Evolutionary conservation across 768 basidiomycete species (phyloP), one percentile per base, ranked within the genome.

Genomic region (Pisolithus sp.): DNA sequence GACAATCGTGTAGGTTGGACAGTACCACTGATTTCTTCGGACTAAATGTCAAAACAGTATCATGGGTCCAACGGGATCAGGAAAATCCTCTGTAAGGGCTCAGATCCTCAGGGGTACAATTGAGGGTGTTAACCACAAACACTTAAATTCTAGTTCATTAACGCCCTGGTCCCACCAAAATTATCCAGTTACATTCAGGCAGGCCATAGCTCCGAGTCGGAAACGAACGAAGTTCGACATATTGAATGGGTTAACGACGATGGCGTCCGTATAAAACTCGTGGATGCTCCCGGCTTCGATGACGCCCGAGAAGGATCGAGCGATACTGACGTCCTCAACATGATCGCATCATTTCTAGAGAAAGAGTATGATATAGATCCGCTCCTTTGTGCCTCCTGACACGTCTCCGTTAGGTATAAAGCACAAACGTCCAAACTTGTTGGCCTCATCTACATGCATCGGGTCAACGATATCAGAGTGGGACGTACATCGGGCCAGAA

Each of bases 371-470:
- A 23, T 24, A 26, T 26, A 13, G n/a, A n/a, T n/a, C n/a, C n/a
- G n/a, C n/a, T n/a, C n/a, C n/a, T n/a, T n/a, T n/a, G n/a, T n/a
- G n/a, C n/a, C n/a, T n/a, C n/a, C n/a, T n/a, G n/a, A n/a, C n/a
- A n/a, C n/a, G n/a, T n/a, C 13, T 31, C 9, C 9, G 9, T 26
- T 28, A 44, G 43, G 43, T 44, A 44, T 8, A 5, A 13, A 23
- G 24, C 15, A 23, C 4, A 6, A 0, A 15, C 7, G 26, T 44
- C 21, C 2, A 15, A 1, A 24, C 5, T 44, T 7, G 61, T 71
- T 2, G 75, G 74, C 1, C 67, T 76, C 42, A 68, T 76, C 36
- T 76, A 76, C 56, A 62, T 76, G 56, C 76, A 76, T 51, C 71
- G 74, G 0, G 76, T 77, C 30, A 41, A 36, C 17, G 76, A 76